Evolutionary conservation across 2,329 filamentous ascomycete species (phyloP).

Genomic region (Fusarium sp.): DNA sequence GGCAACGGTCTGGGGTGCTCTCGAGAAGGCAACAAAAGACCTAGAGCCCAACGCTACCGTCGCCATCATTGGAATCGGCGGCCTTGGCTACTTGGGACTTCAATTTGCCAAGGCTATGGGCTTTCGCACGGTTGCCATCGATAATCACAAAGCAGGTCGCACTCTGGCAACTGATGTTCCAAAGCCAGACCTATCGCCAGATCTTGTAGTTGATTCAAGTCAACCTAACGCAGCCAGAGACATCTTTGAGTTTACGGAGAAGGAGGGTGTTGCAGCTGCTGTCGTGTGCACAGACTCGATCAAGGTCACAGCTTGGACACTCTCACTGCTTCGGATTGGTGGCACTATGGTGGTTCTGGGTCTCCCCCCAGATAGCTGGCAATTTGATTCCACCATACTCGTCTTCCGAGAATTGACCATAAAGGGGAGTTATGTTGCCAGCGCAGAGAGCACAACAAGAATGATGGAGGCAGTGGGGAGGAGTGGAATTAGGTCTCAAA

Average conservation of each 20-base stretch:
- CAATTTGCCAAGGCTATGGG: slow-evolving; percentile 53
- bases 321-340: slow-evolving; percentile 44
- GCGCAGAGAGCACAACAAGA: slow-evolving; percentile 41
- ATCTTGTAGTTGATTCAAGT: slow-evolving; percentile 45
- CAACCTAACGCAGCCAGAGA: slow-evolving; percentile 26
- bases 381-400: slow-evolving; percentile 47
- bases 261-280: slow-evolving; percentile 47
- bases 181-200: slow-evolving; percentile 37
- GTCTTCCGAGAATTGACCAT: slow-evolving; percentile 48
- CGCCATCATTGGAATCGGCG: slow-evolving; percentile 51
- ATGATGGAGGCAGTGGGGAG: slow-evolving; percentile 49
- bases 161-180: slow-evolving; percentile 45
- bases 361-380: slow-evolving; percentile 47
- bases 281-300: slow-evolving; percentile 50
- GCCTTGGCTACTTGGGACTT: slow-evolving; percentile 50
- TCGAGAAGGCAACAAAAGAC: slow-evolving; percentile 45
- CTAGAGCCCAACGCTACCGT: slow-evolving; percentile 42
- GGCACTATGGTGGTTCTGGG: slow-evolving; percentile 47
- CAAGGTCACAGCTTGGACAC: slow-evolving; percentile 46
- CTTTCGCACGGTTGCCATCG: slow-evolving; percentile 50
- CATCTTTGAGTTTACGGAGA: slow-evolving; percentile 45
- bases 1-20: slow-evolving; percentile 50
- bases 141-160: slow-evolving; percentile 47
- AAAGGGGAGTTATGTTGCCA: slow-evolving; percentile 49
- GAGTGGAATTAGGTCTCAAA: slow-evolving; percentile 40